These are phyloP conservation scores for Fomitopsis schrenkii DNA, from an alignment of 1,284 basidiomycete genomes.

Conservation along the genomic window DNA sequence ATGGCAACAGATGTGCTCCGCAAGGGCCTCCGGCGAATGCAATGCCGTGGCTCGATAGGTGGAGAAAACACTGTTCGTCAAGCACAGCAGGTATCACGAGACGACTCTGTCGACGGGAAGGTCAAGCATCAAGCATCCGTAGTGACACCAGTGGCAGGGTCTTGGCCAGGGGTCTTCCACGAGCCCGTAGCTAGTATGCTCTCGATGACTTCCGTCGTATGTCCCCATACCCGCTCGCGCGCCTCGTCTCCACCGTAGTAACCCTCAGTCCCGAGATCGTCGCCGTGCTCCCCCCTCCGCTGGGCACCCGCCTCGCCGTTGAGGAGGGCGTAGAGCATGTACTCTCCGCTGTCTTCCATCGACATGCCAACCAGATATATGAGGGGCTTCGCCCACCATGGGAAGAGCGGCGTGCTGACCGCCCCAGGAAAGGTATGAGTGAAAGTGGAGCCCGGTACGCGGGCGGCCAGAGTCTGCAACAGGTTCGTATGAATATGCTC, in stretches of 20 bases:
- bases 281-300: constrained; percentile 32
- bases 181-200: too few relatives aligned
- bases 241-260: constrained; percentile 36
- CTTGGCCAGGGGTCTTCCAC: too few relatives aligned
- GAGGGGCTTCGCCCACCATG: constrained; percentile 18
- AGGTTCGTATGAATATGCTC: neutral
- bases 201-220: constrained; percentile 16
- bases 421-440: constrained; percentile 29
- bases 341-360: constrained; percentile 35
- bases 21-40: too few relatives aligned
- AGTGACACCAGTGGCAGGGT: too few relatives aligned
- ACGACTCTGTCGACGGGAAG: too few relatives aligned
- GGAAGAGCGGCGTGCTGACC: constrained; percentile 23
- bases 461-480: constrained; percentile 23
- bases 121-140: too few relatives aligned
- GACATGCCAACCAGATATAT: constrained; percentile 28
- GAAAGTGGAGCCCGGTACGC: constrained; percentile 30
- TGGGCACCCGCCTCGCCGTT: constrained; percentile 27
- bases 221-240: constrained; percentile 42
- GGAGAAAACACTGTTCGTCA: too few relatives aligned
- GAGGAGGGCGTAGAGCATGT: constrained; percentile 38
- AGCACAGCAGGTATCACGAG: too few relatives aligned
- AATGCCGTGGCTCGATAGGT: too few relatives aligned
- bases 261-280: constrained; percentile 34
- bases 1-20: too few relatives aligned